Evolutionary conservation across 78 protist species (phyloP), one percentile per base, ranked within the genome.

Genomic region (Tieghemostelium lacteum): DNA sequence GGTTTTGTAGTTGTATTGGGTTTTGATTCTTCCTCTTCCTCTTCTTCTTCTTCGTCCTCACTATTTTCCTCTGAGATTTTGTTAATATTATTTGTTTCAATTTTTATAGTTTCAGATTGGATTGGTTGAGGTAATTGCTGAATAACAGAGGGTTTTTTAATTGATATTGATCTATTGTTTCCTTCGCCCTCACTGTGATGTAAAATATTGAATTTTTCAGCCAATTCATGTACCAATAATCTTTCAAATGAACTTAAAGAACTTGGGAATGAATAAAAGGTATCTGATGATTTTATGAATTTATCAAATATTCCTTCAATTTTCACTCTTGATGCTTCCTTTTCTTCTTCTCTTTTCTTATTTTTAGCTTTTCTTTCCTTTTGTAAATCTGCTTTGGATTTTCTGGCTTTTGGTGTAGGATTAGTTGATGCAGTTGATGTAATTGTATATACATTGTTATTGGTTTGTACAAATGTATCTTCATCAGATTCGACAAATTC

Each of bases 181-280:
- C 61, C 67, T 66, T 88, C 93, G 49, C 93, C 93, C 1, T 24
- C 14, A 17, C 86, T 74, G 50, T 88, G 67, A 71, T 88, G 93
- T 49, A 31, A 19, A 24, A 88, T n/a, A n/a, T 58, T 62, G n/a
- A 49, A 28, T 37, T 50, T 73, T 3, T 88, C 93, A 4, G 88
- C 86, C 5, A 88, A 36, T 75, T 88, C 80, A 61, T 88, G 93
- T 12, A 88, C 50, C 5, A 73, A 37, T 6, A 75, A 50, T 66
- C 93, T 61, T 71, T 88, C 85, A 42, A 19, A 63, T 6, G 73
- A 39, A 1, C 66, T 36, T 7, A 66, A 14, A 12, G 87, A 54
- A 0, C 78, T 19, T 33, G 93, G 93, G 29, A 88, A 63, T 42
- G 77, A 52, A 70, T 77, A 42, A 1, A 42, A n/a, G 6, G 16